Evolutionary conservation across 176 grass and related monocot species (phyloP), one percentile per base, ranked within the genome.

Genomic region (Aegilops tauschii): DNA sequence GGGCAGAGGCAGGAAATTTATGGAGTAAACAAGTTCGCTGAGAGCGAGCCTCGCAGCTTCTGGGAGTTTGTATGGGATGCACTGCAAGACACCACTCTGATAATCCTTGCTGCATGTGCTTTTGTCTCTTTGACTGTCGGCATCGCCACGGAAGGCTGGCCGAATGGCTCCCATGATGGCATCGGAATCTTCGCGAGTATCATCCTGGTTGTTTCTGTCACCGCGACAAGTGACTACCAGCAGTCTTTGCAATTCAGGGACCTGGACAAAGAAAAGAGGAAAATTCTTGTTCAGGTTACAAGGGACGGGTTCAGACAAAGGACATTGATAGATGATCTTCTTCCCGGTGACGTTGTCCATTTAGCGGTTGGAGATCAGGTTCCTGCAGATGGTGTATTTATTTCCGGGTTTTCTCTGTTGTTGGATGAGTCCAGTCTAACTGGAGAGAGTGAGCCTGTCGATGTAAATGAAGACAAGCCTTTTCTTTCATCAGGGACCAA

Each of bases 241-340:
- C 93, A 95, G 83, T 92, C 88, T 28, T 81, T 92, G 78, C 93
- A 95, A 44, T 95, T 95, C 85, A 88, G 87, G 64, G 93, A 92
- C 83, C 91, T 95, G 82, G 90, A 95, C 78, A 95, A 83, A 42
- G 93, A 95, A 75, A 95, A 92, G 67, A 88, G 88, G 54, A 95
- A 95, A 79, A 90, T 95, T 13, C 65, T 61, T 78, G 52, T 95
- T 84, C 93, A 95, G 67, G 90, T 92, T 61, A 92, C 88, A 20
- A 80, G 90, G 59, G 40, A 86, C 62, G 86, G 85, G 1, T 88
- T 90, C 52, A 88, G 93, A 61, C 93, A 92, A 67, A 95, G 54
- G 54, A 67, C 86, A 32, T 68, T 89, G 20, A 92, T 90, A 76
- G 91, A 95, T 81, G 83, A 92, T 86, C 74, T 92, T 83, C 82